Evolutionary conservation across 2,329 filamentous ascomycete species (phyloP).

Genomic region (Hymenoscyphus infarciens): DNA sequence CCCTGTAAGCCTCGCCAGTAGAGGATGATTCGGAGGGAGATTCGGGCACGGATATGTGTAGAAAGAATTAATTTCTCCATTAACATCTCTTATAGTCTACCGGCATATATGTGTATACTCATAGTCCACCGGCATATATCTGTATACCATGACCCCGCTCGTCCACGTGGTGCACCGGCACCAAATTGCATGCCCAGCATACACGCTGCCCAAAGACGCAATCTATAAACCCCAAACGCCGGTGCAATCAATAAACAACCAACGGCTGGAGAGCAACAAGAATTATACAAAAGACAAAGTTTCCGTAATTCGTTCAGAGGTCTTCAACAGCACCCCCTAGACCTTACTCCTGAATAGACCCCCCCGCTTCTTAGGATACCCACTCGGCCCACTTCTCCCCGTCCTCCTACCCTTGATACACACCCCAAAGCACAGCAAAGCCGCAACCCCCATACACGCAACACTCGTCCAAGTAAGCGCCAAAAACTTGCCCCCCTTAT

Average conservation of each 20-base stretch:
- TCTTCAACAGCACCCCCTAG: slow-evolving; percentile 7
- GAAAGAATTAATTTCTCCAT: too few species aligned
- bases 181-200: too few species aligned
- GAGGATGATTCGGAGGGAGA: too few species aligned
- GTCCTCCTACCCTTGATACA: slow-evolving; percentile 30
- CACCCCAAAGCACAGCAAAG: slow-evolving; percentile 30
- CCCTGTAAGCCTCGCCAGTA: too few species aligned
- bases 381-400: slow-evolving; percentile 24
- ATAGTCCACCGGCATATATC: too few species aligned
- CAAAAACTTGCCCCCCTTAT: slow-evolving; percentile 52
- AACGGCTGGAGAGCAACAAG: background rate
- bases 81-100: too few species aligned
- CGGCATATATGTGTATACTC: too few species aligned
- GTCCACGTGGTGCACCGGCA: too few species aligned
- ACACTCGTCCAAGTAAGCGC: slow-evolving; percentile 58
- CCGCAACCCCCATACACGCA: slow-evolving; percentile 39
- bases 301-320: background rate
- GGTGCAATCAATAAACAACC: background rate
- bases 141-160: too few species aligned
- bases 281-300: background rate
- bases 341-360: slow-evolving; percentile 28
- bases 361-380: slow-evolving; percentile 21
- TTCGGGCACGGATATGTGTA: too few species aligned
- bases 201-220: background rate
- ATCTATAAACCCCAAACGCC: background rate